Conservation (phyloP, 805 yeast genomes). For the Candida pini region DNA sequence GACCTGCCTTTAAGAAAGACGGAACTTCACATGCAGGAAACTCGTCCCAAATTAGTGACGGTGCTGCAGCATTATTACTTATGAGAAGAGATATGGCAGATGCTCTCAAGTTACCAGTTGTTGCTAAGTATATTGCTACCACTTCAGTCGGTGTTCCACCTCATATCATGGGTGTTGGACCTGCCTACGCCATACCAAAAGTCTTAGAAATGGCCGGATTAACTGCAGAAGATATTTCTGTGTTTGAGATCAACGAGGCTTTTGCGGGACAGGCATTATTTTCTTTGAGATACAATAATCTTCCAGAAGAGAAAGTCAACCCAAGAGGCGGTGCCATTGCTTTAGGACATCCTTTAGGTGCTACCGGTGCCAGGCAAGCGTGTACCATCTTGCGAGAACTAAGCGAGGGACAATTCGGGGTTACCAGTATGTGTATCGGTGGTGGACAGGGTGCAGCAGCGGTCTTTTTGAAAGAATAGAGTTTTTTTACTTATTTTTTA, state of each 20-base stretch:
- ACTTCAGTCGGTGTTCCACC: conserved; percentile 92
- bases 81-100: conserved; percentile 85
- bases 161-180: conserved; percentile 97
- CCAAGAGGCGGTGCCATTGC: conserved; percentile 98
- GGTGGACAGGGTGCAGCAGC: conserved; percentile 99
- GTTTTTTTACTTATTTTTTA: background rate
- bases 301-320: conserved; percentile 69
- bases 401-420: conserved; percentile 75
- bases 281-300: conserved; percentile 59
- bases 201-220: conserved; percentile 45
- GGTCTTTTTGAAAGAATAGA: conserved; percentile 69
- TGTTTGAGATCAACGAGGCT: conserved; percentile 92
- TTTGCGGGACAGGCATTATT: conserved; percentile 92
- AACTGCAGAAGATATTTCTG: conserved; percentile 56
- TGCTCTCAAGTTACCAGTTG: conserved; percentile 59
- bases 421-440: conserved; percentile 95
- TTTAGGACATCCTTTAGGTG: conserved; percentile 89
- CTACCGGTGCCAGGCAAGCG: conserved; percentile 82
- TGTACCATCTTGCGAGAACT: conserved; percentile 84
- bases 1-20: conserved; percentile 79
- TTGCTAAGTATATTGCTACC: conserved; percentile 77
- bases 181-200: conserved; percentile 90
- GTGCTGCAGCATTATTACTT: conserved; percentile 85
- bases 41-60: conserved; percentile 93
- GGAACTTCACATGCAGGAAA: conserved; percentile 95